Base-by-base conservation (phyloP, 768 basidiomycete genomes). In the Cyathus striatus region DNA sequence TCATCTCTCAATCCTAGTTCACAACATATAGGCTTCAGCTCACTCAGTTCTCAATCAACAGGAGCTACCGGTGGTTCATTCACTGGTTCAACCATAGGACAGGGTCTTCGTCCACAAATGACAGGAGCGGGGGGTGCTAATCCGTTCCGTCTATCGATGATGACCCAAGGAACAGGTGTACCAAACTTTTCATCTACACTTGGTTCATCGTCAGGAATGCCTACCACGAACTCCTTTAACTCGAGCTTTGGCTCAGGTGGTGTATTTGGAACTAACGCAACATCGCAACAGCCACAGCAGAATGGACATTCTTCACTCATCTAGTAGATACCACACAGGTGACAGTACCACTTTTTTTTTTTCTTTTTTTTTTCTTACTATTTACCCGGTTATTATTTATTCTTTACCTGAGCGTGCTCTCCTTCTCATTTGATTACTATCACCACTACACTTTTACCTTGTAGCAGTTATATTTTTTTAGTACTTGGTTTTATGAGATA, bases 121-220 rank as follows among this genome's bases (percentile, higher is more conserved):
- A 85, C 81, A 17, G 82, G 82, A 4, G 82, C 79, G 33, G 72
- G 73, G 13, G 62, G 63, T 26, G 76, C 76, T 3, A 83, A 83
- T 46, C 81, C 81, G n/a, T 83, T 83, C 61, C 72, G 81, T 40
- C 74, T 76, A 9, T 81, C 81, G 2, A 80, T 80, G 77, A 65
- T 33, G 46, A 46, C 3, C 13, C 40, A 14, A 30, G 42, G 5
- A 44, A 37, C 24, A 36, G 35, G 35, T 7, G 42, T 27, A 10
- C 38, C 56, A 1, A 42, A 40, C 14, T 39, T 49, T 23, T 50
- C 48, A 7, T 26, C 33, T 26, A 36, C 10, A 7, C 9, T 18
- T 6, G 6, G 6, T 36, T 18, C 27, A 9, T 30, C n/a, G n/a
- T n/a, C 27, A 9, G 27, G 27, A 9, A 30, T 30, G 27, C 27